Base-by-base conservation (phyloP, 495 filamentous ascomycete genomes). In the Geoglossum glabrum region DNA sequence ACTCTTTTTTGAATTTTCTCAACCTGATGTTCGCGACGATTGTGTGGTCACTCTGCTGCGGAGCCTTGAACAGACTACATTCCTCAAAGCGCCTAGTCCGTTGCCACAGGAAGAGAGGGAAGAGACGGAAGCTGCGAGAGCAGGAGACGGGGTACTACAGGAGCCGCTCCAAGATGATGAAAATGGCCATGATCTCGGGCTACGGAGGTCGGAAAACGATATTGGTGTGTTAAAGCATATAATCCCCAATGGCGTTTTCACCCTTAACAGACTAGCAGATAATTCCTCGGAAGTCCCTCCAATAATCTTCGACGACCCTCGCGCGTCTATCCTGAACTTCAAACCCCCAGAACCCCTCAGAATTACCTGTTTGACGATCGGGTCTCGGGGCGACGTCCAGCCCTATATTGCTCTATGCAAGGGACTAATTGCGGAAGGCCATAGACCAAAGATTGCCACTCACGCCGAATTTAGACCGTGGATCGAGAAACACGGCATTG, bases 361-460 rank as follows among this genome's bases (percentile, higher is more conserved):
- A n/a, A 82, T 98, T 54, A 95, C 90, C 0, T 98, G 92, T 65
- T 70, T 98, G 31, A 98, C 92, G 0, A 98, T 98, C 59, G 92
- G 92, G 26, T 95, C 90, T 1, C 78, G 92, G 30, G 92, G 92
- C 26, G 92, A 98, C 67, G 92, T 98, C 8, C 92, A 98, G 62
- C 92, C 92, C 0, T 98, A 96, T 65, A 97, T 98, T 66, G 88
- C 93, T 5, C 73, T 98, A 17, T 97, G 92, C 72, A 95, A 95
- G 67, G 86, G 86, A 2, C 72, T 98, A 10, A 70, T 93, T 43
- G 82, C 81, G 0, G 90, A 98, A 61, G 92, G 92, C 4, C 93
- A 97, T 64, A 79, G 74, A 52, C 80, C 85, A 2, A 83, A 79
- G 64, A 97, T 98, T 63, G 92, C 92, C 10, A 97, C 92, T 0